Conservation (phyloP, 148 eudicot genomes). For the Salicornia ramosissima region DNA sequence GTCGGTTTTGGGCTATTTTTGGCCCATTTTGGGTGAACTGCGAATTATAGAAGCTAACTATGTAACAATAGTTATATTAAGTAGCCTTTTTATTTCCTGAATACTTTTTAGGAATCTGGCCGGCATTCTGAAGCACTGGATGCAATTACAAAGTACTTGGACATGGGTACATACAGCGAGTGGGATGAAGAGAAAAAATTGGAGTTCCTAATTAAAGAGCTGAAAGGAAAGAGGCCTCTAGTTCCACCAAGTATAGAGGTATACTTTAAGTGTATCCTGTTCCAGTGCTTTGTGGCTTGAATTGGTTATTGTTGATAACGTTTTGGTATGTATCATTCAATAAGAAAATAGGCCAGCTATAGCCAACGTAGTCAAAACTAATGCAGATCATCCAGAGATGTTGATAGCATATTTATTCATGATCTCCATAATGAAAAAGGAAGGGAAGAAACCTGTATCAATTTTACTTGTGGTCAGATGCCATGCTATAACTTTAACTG, state of each 20-base stretch:
- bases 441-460: background rate
- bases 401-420: background rate
- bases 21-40: too few species aligned
- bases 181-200: conserved; percentile 83
- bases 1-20: too few species aligned
- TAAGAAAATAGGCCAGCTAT: background rate
- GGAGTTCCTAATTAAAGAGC: conserved; percentile 73
- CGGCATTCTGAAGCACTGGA: conserved; percentile 83
- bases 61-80: too few species aligned
- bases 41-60: too few species aligned
- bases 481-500: too few species aligned
- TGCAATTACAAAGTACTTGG: conserved; percentile 70
- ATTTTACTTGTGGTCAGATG: too few species aligned
- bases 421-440: background rate
- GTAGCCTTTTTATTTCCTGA: conserved; percentile 12
- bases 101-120: conserved; percentile 60
- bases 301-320: background rate
- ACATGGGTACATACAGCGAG: conserved; percentile 75
- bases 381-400: background rate
- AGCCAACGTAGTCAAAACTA: background rate
- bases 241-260: conserved; percentile 73
- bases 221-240: conserved; percentile 88
- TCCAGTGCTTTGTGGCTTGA: background rate
- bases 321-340: background rate
- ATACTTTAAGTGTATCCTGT: background rate